Percentiles rank a stretch among this genome's conserved stretches.
phyloP scores from a whole-genome alignment of 768 basidiomycete species.

The Albatrellus ellisii region DNA sequence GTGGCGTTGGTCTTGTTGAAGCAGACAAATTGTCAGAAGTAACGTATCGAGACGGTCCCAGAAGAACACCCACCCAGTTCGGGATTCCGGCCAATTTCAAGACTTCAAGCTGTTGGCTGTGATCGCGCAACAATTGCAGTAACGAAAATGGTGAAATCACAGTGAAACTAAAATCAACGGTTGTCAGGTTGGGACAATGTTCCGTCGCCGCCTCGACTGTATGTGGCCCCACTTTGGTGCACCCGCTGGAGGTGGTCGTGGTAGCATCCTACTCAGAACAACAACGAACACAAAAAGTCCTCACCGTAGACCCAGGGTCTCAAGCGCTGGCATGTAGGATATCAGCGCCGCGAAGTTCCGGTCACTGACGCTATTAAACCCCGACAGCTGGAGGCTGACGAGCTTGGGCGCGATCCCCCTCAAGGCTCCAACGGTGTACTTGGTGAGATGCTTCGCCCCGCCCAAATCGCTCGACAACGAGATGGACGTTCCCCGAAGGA shows the following conservation, averaged over 20 bases:
- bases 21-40: neutral
- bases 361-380: constrained; percentile 41
- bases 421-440: constrained; percentile 35
- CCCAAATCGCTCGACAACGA: constrained; percentile 34
- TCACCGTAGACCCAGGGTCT: constrained; percentile 43
- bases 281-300: constrained; percentile 4
- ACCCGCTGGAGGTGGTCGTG: constrained; percentile 31
- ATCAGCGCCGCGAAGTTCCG: constrained; percentile 37
- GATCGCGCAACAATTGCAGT: constrained; percentile 27
- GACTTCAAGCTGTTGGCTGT: constrained; percentile 29
- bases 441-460: constrained; percentile 27
- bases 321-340: constrained; percentile 28
- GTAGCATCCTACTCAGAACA: neutral
- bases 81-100: constrained; percentile 51
- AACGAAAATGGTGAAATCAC: constrained; percentile 36
- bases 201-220: constrained; percentile 31
- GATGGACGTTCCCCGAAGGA: constrained; percentile 41
- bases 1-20: constrained; percentile 43
- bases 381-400: constrained; percentile 34
- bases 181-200: constrained; percentile 29
- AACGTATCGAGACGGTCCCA: constrained; percentile 4
- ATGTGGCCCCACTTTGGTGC: constrained; percentile 38
- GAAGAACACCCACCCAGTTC: constrained; percentile 35
- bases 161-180: constrained; percentile 51
- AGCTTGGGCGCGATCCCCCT: constrained; percentile 12